Conservation (phyloP, 1,139 yeast species). For the Wickerhamomyces sp. region DNA sequence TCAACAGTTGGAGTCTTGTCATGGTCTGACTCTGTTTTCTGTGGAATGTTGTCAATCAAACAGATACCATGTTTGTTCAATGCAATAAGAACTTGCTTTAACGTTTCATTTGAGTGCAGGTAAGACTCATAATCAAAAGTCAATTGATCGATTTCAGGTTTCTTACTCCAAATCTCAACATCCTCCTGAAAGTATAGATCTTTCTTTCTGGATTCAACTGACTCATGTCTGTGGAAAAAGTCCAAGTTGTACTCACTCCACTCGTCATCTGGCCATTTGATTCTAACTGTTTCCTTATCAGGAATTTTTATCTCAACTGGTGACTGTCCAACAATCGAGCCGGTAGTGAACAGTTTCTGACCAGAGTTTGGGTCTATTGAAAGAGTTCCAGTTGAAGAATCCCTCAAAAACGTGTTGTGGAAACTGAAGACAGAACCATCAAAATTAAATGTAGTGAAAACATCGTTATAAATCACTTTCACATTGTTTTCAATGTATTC, state of each 20-base stretch:
- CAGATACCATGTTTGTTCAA: slow-evolving; percentile 58
- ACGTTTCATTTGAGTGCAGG: slow-evolving; percentile 33
- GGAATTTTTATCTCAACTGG: slow-evolving; percentile 27
- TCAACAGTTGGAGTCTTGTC: slow-evolving; percentile 31
- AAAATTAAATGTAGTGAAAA: slow-evolving; percentile 16
- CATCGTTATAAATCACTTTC: slow-evolving; percentile 8
- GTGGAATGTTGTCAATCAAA: slow-evolving; percentile 51
- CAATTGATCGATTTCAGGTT: slow-evolving; percentile 10
- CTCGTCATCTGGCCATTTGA: slow-evolving; percentile 57
- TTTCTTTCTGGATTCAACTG: slow-evolving; percentile 30
- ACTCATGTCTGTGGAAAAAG: slow-evolving; percentile 44
- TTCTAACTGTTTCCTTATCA: slow-evolving; percentile 33
- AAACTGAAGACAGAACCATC: too few relatives aligned
- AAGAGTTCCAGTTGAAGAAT: slow-evolving; percentile 46
- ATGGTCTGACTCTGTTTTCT: slow-evolving; percentile 22
- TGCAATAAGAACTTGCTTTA: slow-evolving; percentile 39
- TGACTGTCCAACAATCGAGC: slow-evolving; percentile 32
- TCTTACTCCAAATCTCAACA: slow-evolving; percentile 38
- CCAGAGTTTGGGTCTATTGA: slow-evolving; percentile 55
- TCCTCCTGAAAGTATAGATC: slow-evolving; percentile 31
- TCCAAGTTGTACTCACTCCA: slow-evolving; percentile 39
- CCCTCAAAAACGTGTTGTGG: slow-evolving; percentile 59
- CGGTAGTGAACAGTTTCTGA: slow-evolving; percentile 68
- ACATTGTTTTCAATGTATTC: slow-evolving; percentile 4
- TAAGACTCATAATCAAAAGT: slow-evolving; percentile 40